Conservation (phyloP, 2,329 filamentous ascomycete species). For the Fusarium sp. region DNA sequence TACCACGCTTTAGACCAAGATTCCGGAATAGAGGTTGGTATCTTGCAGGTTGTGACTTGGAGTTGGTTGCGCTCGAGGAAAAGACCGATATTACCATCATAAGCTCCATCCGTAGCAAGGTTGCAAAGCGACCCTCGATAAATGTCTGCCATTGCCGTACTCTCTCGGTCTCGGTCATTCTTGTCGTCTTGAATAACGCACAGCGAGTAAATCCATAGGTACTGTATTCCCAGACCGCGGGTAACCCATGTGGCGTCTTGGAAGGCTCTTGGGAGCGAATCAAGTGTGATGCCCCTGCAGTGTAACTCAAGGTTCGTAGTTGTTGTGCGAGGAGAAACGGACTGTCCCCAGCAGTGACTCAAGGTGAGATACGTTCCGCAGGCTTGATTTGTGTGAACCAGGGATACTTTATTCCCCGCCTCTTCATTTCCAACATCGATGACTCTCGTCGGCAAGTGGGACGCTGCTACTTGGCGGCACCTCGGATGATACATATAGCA, state of each 20-base stretch:
- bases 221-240: neutral
- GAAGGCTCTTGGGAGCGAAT: neutral
- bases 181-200: neutral
- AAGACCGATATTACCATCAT: too few relatives aligned
- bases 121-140: too few relatives aligned
- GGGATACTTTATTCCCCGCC: neutral
- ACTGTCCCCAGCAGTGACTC: neutral
- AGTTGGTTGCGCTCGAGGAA: too few relatives aligned
- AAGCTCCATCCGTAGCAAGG: too few relatives aligned
- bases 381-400: neutral
- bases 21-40: too few relatives aligned
- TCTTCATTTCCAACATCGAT: neutral
- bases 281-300: neutral
- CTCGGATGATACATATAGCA: too few relatives aligned
- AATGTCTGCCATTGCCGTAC: too few relatives aligned
- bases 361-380: neutral
- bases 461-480: too few relatives aligned
- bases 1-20: too few relatives aligned
- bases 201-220: neutral
- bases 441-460: neutral
- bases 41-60: too few relatives aligned
- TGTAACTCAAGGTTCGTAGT: neutral
- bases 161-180: neutral
- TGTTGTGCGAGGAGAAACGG: neutral
- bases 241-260: neutral